These are phyloP conservation scores for Wallemia hederae DNA, from an alignment of 1,284 basidiomycete species.

Conservation along the genomic window DNA sequence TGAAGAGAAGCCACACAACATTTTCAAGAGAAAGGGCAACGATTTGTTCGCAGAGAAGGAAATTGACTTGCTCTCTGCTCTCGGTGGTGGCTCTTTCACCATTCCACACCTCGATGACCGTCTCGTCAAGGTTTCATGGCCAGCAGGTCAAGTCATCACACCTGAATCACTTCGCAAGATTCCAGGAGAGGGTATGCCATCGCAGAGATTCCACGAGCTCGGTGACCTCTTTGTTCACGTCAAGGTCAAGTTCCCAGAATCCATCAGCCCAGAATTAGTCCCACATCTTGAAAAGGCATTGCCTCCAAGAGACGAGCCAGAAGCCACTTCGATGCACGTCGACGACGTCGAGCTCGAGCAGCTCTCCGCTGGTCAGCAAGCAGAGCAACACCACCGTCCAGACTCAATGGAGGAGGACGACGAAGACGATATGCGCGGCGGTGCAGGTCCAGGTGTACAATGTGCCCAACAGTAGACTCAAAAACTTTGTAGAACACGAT, in stretches of 20 bases:
- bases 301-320: constrained; percentile 40
- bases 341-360: constrained; percentile 73
- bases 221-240: constrained; percentile 81
- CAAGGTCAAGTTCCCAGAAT: constrained; percentile 65
- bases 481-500: not conserved
- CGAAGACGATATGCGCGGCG: constrained; percentile 11
- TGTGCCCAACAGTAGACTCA: constrained; percentile 16
- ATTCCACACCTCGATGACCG: constrained; percentile 88
- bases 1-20: constrained; percentile 76
- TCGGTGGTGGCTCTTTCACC: constrained; percentile 68
- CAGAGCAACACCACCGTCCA: constrained; percentile 21
- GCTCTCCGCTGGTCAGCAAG: constrained; percentile 46
- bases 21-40: constrained; percentile 77
- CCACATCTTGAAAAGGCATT: constrained; percentile 59
- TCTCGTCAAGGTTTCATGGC: constrained; percentile 51
- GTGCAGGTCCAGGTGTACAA: constrained; percentile 18
- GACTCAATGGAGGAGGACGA: constrained; percentile 10
- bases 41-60: constrained; percentile 67
- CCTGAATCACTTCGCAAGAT: constrained; percentile 40
- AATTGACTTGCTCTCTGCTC: constrained; percentile 73
- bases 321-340: constrained; percentile 34
- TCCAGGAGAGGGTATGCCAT: constrained; percentile 89
- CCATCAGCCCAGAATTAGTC: constrained; percentile 37
- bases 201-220: constrained; percentile 81
- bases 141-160: constrained; percentile 77